These are phyloP conservation scores for Radiomyces spectabilis DNA, from an alignment of 192 early-diverging fungal genomes.

Conservation along the genomic window DNA sequence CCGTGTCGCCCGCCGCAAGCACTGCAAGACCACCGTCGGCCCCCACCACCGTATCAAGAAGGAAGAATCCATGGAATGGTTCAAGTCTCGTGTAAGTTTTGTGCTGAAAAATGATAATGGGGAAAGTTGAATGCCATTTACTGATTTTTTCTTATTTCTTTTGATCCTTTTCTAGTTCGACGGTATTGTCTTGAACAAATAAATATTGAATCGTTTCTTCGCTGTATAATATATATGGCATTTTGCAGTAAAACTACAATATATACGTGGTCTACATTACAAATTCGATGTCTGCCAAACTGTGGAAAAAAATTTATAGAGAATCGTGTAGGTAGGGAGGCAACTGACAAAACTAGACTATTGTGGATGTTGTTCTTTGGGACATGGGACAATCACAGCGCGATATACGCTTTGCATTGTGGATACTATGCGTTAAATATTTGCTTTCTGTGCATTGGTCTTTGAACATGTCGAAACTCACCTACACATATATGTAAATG, in stretches of 20 bases:
- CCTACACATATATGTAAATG: too few species aligned
- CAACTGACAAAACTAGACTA: neutral
- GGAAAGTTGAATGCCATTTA: neutral
- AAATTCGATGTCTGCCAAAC: too few species aligned
- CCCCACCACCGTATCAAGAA: constrained; percentile 86
- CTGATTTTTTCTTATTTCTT: constrained; percentile 6
- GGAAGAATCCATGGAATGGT: constrained; percentile 96
- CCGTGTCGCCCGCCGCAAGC: constrained; percentile 93
- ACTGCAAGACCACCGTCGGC: constrained; percentile 76
- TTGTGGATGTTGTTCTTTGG: too few species aligned
- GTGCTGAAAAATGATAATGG: constrained; percentile 9
- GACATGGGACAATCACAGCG: too few species aligned
- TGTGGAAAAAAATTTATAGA: neutral
- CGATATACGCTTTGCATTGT: too few species aligned
- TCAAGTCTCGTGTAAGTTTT: constrained; percentile 80
- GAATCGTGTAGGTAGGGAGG: neutral
- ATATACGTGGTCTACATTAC: too few species aligned
- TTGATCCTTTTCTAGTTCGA: constrained; percentile 64
- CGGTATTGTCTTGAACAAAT: constrained; percentile 82
- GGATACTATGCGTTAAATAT: too few species aligned
- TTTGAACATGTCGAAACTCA: too few species aligned
- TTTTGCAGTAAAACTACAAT: too few species aligned
- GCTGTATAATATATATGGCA: too few species aligned
- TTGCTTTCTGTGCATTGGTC: too few species aligned
- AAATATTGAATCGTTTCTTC: constrained; percentile 31